phyloP scores from a whole-genome alignment of 495 filamentous ascomycete species.

The Daldinia concentrica region DNA sequence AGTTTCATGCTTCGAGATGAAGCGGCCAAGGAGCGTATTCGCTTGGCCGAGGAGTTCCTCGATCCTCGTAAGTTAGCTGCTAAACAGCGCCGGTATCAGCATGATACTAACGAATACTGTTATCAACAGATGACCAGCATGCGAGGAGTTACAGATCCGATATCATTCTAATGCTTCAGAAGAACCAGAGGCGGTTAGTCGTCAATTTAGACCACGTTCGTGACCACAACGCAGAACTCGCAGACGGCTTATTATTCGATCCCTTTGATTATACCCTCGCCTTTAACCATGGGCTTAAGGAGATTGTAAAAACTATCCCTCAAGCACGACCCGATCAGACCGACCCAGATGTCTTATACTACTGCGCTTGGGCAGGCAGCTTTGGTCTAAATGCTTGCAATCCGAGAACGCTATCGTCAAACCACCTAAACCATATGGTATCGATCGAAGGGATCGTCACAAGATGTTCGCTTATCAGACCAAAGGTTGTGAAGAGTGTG shows the following conservation, averaged over 20 bases:
- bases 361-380: constrained; percentile 92
- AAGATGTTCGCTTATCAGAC: constrained; percentile 91
- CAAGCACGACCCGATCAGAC: constrained; percentile 64
- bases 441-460: constrained; percentile 98
- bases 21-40: constrained; percentile 79
- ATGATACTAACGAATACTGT: constrained; percentile 30
- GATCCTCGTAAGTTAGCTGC: constrained; percentile 73
- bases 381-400: constrained; percentile 97
- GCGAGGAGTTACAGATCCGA: constrained; percentile 83
- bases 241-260: constrained; percentile 84
- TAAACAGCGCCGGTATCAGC: neutral
- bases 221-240: constrained; percentile 85
- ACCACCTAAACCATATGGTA: constrained; percentile 93
- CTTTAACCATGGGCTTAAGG: constrained; percentile 89
- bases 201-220: constrained; percentile 96
- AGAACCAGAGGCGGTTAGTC: constrained; percentile 76
- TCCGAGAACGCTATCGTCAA: constrained; percentile 87
- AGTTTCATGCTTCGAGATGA: constrained; percentile 79
- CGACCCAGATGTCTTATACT: constrained; percentile 72
- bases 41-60: constrained; percentile 83
- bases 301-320: constrained; percentile 80
- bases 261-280: constrained; percentile 90
- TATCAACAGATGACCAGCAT: constrained; percentile 59
- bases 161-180: constrained; percentile 92
- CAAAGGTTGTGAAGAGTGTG: constrained; percentile 97